These are phyloP conservation scores for Globisporangium perplexum DNA, from an alignment of 352 stramenopile species.

Conservation along the genomic window DNA sequence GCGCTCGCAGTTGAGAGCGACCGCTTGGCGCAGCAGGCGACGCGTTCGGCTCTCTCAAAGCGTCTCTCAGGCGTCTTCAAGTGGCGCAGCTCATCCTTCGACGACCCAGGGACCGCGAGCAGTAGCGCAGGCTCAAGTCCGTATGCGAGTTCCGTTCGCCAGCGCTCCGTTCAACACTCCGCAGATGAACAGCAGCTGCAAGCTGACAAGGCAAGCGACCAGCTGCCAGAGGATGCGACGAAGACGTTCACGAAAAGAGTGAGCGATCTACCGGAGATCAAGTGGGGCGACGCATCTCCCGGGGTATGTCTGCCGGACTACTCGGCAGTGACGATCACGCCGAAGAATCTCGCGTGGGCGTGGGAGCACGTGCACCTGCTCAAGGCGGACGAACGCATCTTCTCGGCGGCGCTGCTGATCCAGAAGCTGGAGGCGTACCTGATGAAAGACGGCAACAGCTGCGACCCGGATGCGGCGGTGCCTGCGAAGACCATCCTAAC, in stretches of 20 bases:
- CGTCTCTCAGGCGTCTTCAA: conserved; percentile 45
- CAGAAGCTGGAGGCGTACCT: conserved; percentile 65
- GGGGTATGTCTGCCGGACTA: conserved; percentile 44
- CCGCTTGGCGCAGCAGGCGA: conserved; percentile 7
- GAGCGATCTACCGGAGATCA: conserved; percentile 6
- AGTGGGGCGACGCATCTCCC: conserved; percentile 10
- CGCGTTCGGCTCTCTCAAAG: conserved; percentile 28
- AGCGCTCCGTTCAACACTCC: conserved; percentile 14
- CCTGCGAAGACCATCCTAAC: conserved; percentile 24
- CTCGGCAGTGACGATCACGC: conserved; percentile 34
- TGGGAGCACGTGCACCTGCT: conserved; percentile 70
- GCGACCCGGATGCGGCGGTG: conserved; percentile 1
- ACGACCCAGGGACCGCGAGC: conserved; percentile 7
- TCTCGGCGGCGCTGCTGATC: conserved; percentile 58
- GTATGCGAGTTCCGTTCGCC: conserved; percentile 13
- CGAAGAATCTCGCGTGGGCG: conserved; percentile 54
- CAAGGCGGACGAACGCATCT: conserved; percentile 64
- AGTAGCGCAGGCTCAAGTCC: conserved; percentile 17
- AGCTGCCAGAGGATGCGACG: background rate
- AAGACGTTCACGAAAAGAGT: background rate
- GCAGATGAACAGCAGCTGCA: background rate
- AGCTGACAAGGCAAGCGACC: background rate
- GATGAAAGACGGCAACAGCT: conserved; percentile 16
- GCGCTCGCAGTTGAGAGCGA: conserved; percentile 33
- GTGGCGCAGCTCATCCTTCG: conserved; percentile 27